A percentile compares a stretch with the other conserved stretches of the same genome.
Conservation (phyloP, 2,329 filamentous ascomycete genomes). For the Fusarium pseudocircinatum region DNA sequence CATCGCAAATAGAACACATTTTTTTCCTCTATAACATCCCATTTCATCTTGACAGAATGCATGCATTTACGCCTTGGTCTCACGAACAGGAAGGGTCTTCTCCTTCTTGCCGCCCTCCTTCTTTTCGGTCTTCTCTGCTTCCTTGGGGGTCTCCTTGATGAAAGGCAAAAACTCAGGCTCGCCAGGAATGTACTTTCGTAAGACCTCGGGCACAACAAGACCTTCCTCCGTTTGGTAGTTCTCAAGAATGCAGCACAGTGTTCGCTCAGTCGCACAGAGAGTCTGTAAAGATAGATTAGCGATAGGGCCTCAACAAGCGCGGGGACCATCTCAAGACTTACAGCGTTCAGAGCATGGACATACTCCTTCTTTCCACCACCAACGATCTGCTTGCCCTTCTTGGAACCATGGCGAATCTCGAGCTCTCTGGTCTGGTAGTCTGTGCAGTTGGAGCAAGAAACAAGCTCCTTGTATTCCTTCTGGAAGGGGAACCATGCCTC, state of each 20-base stretch:
- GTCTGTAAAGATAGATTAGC: slow-evolving; percentile 55
- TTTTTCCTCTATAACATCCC: slow-evolving; percentile 31
- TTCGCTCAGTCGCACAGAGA: slow-evolving; percentile 88
- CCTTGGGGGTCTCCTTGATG: slow-evolving; percentile 84
- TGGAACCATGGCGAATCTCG: slow-evolving; percentile 90
- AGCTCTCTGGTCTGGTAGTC: slow-evolving; percentile 96
- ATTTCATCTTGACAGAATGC: not conserved
- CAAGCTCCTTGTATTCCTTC: slow-evolving; percentile 97
- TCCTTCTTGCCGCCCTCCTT: slow-evolving; percentile 41
- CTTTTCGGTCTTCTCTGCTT: slow-evolving; percentile 52
- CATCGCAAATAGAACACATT: slow-evolving; percentile 20
- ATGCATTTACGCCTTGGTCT: slow-evolving; percentile 40
- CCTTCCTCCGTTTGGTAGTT: slow-evolving; percentile 96
- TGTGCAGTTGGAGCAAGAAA: slow-evolving; percentile 97
- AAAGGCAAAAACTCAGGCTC: slow-evolving; percentile 90
- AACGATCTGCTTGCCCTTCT: slow-evolving; percentile 62
- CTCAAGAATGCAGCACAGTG: slow-evolving; percentile 93
- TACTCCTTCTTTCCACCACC: slow-evolving; percentile 90
- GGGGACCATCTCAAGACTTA: slow-evolving; percentile 21
- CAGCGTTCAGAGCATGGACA: slow-evolving; percentile 88
- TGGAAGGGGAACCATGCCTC: slow-evolving; percentile 98
- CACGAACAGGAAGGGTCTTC: slow-evolving; percentile 41
- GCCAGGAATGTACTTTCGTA: slow-evolving; percentile 90
- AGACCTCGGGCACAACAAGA: slow-evolving; percentile 80
- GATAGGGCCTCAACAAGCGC: not conserved